These are phyloP conservation scores for Lentinula aciculospora DNA, from an alignment of 768 basidiomycete species.

Conservation along the genomic window DNA sequence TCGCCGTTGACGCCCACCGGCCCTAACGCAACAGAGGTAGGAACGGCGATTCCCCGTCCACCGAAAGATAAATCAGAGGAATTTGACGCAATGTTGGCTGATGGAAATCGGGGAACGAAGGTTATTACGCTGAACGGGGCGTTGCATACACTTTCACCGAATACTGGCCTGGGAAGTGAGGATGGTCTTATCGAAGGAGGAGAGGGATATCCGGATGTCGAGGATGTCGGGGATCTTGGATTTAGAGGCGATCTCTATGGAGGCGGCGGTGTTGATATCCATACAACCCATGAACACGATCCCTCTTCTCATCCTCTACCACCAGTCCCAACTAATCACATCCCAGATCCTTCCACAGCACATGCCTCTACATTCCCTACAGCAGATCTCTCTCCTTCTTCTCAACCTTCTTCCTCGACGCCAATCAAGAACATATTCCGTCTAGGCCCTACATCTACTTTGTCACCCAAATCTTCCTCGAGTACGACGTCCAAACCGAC, in stretches of 20 bases:
- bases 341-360: no score
- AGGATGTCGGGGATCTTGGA: not conserved
- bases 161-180: not conserved
- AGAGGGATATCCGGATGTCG: not conserved
- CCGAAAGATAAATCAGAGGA: not conserved
- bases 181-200: no score
- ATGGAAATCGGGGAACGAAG: conserved; percentile 27
- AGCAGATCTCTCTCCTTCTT: no score
- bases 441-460: not conserved
- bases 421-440: not conserved
- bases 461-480: not conserved
- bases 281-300: not conserved
- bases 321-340: not conserved
- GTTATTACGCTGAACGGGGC: conserved; percentile 30
- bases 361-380: not conserved
- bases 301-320: not conserved
- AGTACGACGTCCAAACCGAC: not conserved
- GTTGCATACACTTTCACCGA: not conserved
- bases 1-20: not conserved
- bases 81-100: not conserved
- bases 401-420: not conserved
- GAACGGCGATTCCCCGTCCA: not conserved
- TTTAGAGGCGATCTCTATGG: no score
- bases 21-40: not conserved
- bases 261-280: no score